These are phyloP conservation scores for Syncephalastrum contaminatum DNA, from an alignment of 371 early-diverging fungal genomes.

Conservation along the genomic window DNA sequence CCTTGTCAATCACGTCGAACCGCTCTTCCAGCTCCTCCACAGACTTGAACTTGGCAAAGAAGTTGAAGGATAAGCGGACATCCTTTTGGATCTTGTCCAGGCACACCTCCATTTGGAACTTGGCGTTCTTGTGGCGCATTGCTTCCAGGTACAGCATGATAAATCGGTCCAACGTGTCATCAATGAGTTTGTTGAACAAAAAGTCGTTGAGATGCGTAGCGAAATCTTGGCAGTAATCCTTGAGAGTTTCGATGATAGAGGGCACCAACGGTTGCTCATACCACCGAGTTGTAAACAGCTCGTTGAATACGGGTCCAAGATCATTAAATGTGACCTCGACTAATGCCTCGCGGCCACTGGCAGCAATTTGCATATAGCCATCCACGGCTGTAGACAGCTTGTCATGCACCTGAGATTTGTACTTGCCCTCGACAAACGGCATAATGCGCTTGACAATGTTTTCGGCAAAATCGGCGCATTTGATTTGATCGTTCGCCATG, in stretches of 20 bases:
- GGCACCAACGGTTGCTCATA: slow-evolving; percentile 84
- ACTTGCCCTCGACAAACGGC: slow-evolving; percentile 65
- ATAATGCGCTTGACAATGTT: slow-evolving; percentile 69
- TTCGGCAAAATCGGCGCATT: slow-evolving; percentile 88
- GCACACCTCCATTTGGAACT: slow-evolving; percentile 64
- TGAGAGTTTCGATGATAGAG: slow-evolving; percentile 82
- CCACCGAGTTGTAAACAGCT: slow-evolving; percentile 84
- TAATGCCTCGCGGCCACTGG: slow-evolving; percentile 68
- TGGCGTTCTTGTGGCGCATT: slow-evolving; percentile 72
- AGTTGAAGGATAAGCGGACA: slow-evolving; percentile 57
- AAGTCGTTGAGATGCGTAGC: slow-evolving; percentile 76
- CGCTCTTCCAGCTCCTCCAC: slow-evolving; percentile 61
- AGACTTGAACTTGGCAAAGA: slow-evolving; percentile 66
- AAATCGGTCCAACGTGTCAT: slow-evolving; percentile 83
- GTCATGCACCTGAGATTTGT: slow-evolving; percentile 59
- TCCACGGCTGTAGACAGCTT: slow-evolving; percentile 68
- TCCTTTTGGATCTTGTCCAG: slow-evolving; percentile 71
- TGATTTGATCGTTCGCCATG: slow-evolving; percentile 89
- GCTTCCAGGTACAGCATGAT: slow-evolving; percentile 83
- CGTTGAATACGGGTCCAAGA: slow-evolving; percentile 66
- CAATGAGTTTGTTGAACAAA: slow-evolving; percentile 80
- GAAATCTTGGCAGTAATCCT: slow-evolving; percentile 89
- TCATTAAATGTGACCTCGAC: slow-evolving; percentile 85
- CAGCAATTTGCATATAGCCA: slow-evolving; percentile 82
- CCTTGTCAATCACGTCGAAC: slow-evolving; percentile 77